These are phyloP conservation scores for Aegilops speltoides DNA, from an alignment of 176 grass and related monocot species.

Conservation along the genomic window DNA sequence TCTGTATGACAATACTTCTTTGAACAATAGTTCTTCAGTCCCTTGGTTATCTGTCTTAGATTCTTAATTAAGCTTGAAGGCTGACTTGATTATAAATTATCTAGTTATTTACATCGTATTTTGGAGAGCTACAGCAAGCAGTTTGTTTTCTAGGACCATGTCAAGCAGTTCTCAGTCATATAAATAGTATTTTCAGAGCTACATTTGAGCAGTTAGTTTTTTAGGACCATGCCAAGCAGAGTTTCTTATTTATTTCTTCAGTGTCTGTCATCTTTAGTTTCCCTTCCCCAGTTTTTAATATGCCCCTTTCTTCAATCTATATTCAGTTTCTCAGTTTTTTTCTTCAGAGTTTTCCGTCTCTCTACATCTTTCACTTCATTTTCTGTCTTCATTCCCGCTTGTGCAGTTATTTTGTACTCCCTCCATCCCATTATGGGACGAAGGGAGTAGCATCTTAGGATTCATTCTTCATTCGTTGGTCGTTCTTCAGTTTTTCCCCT, in stretches of 20 bases:
- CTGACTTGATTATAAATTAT: neutral
- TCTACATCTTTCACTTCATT: neutral
- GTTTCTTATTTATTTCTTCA: neutral
- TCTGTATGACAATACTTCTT: neutral
- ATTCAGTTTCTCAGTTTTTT: neutral
- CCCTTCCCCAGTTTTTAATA: neutral
- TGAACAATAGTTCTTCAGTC: neutral
- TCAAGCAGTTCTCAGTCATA: neutral
- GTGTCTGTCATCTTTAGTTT: neutral
- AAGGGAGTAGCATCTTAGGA: neutral
- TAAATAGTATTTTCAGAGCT: neutral
- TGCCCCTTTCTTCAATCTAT: neutral
- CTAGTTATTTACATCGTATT: neutral
- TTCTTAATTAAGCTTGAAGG: too few relatives aligned
- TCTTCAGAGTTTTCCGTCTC: neutral
- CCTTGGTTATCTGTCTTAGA: neutral
- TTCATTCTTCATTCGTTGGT: neutral
- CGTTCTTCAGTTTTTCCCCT: too few relatives aligned
- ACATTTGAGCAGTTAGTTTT: neutral
- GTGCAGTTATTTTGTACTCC: too few relatives aligned
- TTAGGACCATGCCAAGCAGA: neutral
- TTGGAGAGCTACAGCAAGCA: neutral
- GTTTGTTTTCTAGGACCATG: neutral
- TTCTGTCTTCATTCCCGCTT: neutral
- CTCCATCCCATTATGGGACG: too few relatives aligned